These are phyloP conservation scores for Vigna reflexopilosa DNA, from an alignment of 306 rosid genomes.

Conservation along the genomic window DNA sequence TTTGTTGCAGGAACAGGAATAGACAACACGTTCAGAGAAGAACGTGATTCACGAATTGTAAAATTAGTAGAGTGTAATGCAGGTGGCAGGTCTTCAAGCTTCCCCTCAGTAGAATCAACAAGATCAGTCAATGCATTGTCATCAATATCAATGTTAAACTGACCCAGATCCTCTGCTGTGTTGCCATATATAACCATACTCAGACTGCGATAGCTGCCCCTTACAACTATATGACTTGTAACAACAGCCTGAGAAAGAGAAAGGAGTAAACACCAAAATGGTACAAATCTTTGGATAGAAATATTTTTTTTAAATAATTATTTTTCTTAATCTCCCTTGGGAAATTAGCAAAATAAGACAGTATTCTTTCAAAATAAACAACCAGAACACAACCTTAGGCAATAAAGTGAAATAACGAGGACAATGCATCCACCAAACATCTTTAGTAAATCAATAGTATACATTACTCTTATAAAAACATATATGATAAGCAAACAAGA, in stretches of 20 bases:
- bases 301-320: background rate
- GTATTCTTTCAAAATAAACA: background rate
- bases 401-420: conserved; percentile 30
- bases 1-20: conserved; percentile 70
- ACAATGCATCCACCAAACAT: conserved; percentile 7
- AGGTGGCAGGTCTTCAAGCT: conserved; percentile 89
- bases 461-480: background rate
- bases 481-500: background rate
- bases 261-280: conserved; percentile 22
- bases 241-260: conserved; percentile 82
- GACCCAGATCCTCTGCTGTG: conserved; percentile 98
- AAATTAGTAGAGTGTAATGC: conserved; percentile 73
- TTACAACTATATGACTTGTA: conserved; percentile 91
- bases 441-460: background rate
- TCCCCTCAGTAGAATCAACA: conserved; percentile 84
- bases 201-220: conserved; percentile 98
- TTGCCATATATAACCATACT: conserved; percentile 94
- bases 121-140: conserved; percentile 88
- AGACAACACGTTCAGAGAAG: conserved; percentile 67
- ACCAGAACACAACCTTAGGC: conserved; percentile 6
- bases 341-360: background rate
- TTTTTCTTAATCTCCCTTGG: background rate
- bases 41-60: conserved; percentile 66
- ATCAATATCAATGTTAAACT: conserved; percentile 89
- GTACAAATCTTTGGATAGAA: conserved; percentile 13